A percentile compares a stretch with the other conserved stretches of the same genome.
Conservation (phyloP, 2,329 filamentous ascomycete species). For the Calonectria pseudoreteaudii region DNA sequence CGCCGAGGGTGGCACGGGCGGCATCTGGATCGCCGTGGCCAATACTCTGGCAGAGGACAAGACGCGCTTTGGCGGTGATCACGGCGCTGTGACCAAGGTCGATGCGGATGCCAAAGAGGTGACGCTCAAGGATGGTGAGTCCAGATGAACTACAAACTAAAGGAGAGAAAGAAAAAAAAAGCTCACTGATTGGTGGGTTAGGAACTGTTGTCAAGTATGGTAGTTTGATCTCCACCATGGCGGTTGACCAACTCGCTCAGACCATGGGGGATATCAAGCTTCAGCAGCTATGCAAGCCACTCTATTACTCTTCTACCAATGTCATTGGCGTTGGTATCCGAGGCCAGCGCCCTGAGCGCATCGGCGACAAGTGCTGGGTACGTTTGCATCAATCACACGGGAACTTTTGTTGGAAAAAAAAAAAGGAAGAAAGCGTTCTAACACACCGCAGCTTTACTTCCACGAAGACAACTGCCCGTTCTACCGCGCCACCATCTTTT, state of each 20-base stretch:
- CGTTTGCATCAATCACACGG: conserved; percentile 40
- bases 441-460: conserved; percentile 83
- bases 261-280: conserved; percentile 89
- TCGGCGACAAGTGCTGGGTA: conserved; percentile 99
- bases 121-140: conserved; percentile 44
- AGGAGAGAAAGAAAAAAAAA: too few species aligned
- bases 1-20: conserved; percentile 92
- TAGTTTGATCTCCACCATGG: conserved; percentile 96
- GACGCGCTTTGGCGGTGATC: conserved; percentile 88
- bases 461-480: conserved; percentile 98
- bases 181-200: conserved; percentile 60
- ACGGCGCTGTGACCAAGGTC: conserved; percentile 86
- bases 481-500: conserved; percentile 99
- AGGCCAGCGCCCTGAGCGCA: conserved; percentile 90
- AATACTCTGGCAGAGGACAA: conserved; percentile 94
- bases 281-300: conserved; percentile 83
- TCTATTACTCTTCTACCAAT: conserved; percentile 97
- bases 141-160: background rate
- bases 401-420: background rate
- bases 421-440: background rate
- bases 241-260: conserved; percentile 88
- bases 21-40: conserved; percentile 98
- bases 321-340: conserved; percentile 96
- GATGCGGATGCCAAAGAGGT: conserved; percentile 88
- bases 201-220: conserved; percentile 91